A percentile compares a stretch with the other conserved stretches of the same genome.
phyloP scores from a whole-genome alignment of 345 rosid species.

The Brassica juncea region DNA sequence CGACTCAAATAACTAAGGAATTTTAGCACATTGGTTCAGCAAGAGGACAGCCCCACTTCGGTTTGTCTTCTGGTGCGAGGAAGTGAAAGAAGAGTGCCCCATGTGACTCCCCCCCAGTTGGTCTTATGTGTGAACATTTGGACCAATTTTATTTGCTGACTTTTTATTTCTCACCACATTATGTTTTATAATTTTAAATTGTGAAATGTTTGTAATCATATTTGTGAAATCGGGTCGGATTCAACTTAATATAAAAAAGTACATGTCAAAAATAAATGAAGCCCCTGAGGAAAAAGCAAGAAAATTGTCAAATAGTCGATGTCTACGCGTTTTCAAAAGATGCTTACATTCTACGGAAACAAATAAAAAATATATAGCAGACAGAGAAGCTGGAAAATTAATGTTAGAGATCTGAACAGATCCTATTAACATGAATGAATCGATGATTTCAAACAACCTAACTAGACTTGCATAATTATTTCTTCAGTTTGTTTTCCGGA shows the following conservation, averaged over 20 bases:
- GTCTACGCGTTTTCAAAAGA: conserved; percentile 38
- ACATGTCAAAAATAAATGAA: conserved; percentile 25
- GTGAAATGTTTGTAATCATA: background rate
- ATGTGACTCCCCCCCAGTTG: conserved; percentile 35
- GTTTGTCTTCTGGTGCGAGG: conserved; percentile 34
- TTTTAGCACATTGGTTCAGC: conserved; percentile 33
- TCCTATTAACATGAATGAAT: background rate
- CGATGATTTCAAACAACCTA: background rate
- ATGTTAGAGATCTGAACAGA: conserved; percentile 4
- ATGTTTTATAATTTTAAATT: conserved; percentile 3
- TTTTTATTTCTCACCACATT: background rate
- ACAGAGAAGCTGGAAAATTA: background rate
- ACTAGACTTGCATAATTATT: background rate
- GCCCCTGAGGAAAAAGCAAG: background rate
- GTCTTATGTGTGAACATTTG: conserved; percentile 38
- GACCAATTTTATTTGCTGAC: conserved; percentile 37
- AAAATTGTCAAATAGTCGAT: background rate
- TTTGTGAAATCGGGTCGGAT: background rate
- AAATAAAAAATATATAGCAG: background rate
- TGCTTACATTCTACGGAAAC: background rate
- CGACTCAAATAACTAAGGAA: conserved; percentile 31
- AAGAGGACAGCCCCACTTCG: conserved; percentile 36
- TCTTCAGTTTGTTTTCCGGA: background rate
- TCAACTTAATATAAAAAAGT: conserved; percentile 26
- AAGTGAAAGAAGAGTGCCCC: conserved; percentile 30